Percentiles rank a stretch among this genome's conserved stretches.
These are phyloP conservation scores for Prototheca cutis DNA, from an alignment of 163 green algal genomes.

Conservation along the genomic window DNA sequence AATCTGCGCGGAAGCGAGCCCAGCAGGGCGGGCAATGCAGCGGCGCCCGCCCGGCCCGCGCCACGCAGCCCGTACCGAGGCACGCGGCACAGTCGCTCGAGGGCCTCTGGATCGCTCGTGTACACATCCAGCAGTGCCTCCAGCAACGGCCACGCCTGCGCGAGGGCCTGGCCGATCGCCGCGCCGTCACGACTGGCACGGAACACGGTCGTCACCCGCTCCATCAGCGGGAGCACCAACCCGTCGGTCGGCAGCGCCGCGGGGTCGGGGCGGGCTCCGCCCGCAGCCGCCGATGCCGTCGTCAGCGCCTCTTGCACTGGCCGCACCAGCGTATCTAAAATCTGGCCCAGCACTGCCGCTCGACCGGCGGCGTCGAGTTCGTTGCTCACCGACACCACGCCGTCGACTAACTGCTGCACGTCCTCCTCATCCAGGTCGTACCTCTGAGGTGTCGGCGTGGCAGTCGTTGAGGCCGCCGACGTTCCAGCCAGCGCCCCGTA, in stretches of 20 bases:
- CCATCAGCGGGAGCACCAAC: slow-evolving; percentile 44
- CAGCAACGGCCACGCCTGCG: slow-evolving; percentile 38
- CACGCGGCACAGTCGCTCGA: slow-evolving; percentile 39
- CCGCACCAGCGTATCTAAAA: slow-evolving; percentile 43
- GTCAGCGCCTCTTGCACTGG: slow-evolving; percentile 30
- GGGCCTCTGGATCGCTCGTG: slow-evolving; percentile 7
- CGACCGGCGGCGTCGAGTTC: slow-evolving; percentile 20
- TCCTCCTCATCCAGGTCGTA: slow-evolving; percentile 35
- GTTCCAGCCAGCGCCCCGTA: too few species aligned
- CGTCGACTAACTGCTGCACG: slow-evolving; percentile 44
- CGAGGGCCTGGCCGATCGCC: slow-evolving; percentile 27
- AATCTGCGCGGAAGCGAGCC: slow-evolving; percentile 46
- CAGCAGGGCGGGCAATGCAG: slow-evolving; percentile 44
- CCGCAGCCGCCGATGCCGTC: background rate
- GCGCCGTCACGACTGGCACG: slow-evolving; percentile 25
- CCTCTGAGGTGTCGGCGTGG: background rate
- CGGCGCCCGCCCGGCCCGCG: slow-evolving; percentile 30
- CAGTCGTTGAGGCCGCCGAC: slow-evolving; percentile 5
- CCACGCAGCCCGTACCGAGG: slow-evolving; percentile 49
- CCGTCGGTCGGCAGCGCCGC: slow-evolving; percentile 4
- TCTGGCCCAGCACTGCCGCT: slow-evolving; percentile 22
- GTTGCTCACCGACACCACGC: slow-evolving; percentile 24
- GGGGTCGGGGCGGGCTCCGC: background rate
- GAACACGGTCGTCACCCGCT: slow-evolving; percentile 58
- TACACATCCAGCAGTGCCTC: slow-evolving; percentile 20